Conservation (phyloP, 169 alveolate genomes). For the Cryptosporidium xiaoi region DNA sequence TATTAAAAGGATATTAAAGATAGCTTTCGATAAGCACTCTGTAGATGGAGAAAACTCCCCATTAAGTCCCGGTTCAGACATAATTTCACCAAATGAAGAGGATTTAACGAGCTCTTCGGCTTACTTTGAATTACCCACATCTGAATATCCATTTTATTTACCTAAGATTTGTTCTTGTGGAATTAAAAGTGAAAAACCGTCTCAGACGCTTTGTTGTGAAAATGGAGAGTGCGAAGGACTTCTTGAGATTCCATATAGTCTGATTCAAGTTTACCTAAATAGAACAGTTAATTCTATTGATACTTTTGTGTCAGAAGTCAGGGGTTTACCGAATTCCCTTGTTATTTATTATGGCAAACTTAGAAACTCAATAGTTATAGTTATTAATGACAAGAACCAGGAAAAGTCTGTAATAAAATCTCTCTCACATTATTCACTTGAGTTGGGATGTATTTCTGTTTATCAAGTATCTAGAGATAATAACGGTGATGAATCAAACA, state of each 20-base stretch:
- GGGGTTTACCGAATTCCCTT: constrained; percentile 27
- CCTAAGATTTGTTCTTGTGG: constrained; percentile 60
- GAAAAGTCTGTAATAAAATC: constrained; percentile 28
- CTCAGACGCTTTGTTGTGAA: constrained; percentile 8
- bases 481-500: constrained; percentile 14
- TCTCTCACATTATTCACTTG: constrained; percentile 6
- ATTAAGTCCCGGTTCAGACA: constrained; percentile 53
- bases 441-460: constrained; percentile 40
- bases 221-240: constrained; percentile 74
- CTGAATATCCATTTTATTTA: constrained; percentile 59
- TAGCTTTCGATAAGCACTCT: constrained; percentile 21
- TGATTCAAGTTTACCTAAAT: constrained; percentile 76
- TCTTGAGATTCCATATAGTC: constrained; percentile 70
- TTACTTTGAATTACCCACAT: constrained; percentile 62
- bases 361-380: constrained; percentile 42
- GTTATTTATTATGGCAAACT: constrained; percentile 58
- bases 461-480: constrained; percentile 20
- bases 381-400: constrained; percentile 13
- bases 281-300: constrained; percentile 70
- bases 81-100: constrained; percentile 41
- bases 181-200: not conserved
- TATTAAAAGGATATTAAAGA: constrained; percentile 20
- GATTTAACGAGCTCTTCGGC: constrained; percentile 2
- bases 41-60: constrained; percentile 53
- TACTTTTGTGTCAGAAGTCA: constrained; percentile 37